Evolutionary conservation across 257 asterid species (phyloP), one percentile per base, ranked within the genome.

Genomic region (Solanum rostratum): DNA sequence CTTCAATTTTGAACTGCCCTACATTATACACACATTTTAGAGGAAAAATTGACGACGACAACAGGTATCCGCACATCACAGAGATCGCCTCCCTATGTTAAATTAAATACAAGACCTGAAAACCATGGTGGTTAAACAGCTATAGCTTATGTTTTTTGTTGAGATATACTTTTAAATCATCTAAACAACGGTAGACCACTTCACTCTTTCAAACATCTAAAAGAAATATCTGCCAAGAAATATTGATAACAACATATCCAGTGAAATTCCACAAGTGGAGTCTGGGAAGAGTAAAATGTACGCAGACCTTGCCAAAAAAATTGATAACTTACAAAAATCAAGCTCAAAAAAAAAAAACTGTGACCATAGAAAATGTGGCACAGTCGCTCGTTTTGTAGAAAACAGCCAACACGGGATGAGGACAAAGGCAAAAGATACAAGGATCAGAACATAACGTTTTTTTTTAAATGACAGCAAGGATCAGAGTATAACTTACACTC

Each of bases 101-200:
- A 9, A 18, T 68, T 18, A 49, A 37, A 33, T 65, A 37, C 2
- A 68, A 68, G 24, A 37, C 66, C 10, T 59, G 30, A n/a, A n/a
- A 59, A 33, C 0, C 66, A 9, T 59, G 66, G 30, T n/a, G 66
- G 66, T 5, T 59, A 7, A 20, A 54, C 84, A 87, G 83, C 84
- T 86, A 29, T 3, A 83, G 85, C 86, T 88, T 88, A 76, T 89
- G 55, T 84, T 87, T 86, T 85, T 86, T 3, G 24, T 20, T 69
- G 19, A 68, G 27, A 30, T 37, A 22, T 69, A 29, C 9, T 10
- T 18, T 39, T 20, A 69, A n/a, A 39, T 18, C 20, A 39, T 41
- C 79, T 19, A 70, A 70, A 39, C 79, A 39, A 20, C 29, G 13
- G 53, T 4, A 27, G 24, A 69, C 52, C 52, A 66, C 46, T 30